Percentiles rank a stretch among this genome's conserved stretches.
These are phyloP conservation scores for Beauveria sp. DNA, from an alignment of 2,329 filamentous ascomycete species.

Conservation along the genomic window DNA sequence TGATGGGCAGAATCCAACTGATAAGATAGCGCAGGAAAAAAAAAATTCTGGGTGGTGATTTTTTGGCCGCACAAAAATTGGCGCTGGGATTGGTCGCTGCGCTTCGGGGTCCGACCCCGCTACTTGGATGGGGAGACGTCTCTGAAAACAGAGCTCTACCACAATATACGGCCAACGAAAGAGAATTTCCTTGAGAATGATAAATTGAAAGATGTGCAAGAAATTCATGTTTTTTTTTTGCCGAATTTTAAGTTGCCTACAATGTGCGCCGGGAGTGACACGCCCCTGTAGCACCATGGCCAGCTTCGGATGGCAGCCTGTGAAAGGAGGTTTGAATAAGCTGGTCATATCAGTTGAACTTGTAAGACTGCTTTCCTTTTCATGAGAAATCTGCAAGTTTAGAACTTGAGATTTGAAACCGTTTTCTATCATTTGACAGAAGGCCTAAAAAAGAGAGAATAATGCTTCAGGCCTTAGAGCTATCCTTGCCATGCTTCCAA, in stretches of 20 bases:
- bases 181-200: too few species aligned
- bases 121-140: background rate
- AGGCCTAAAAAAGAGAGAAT: background rate
- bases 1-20: constrained; percentile 12
- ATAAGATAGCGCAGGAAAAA: constrained; percentile 25
- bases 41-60: constrained; percentile 18
- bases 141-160: too few species aligned
- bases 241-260: too few species aligned
- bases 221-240: too few species aligned
- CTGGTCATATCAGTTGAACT: background rate
- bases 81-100: constrained; percentile 1
- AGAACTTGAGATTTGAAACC: background rate
- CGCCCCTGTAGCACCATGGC: background rate
- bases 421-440: background rate
- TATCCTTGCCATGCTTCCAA: constrained; percentile 1
- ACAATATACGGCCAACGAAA: background rate
- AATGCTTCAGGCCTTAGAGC: background rate
- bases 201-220: too few species aligned
- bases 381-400: background rate
- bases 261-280: too few species aligned
- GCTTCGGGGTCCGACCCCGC: constrained; percentile 3
- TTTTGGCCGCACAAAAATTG: constrained; percentile 4
- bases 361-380: too few species aligned
- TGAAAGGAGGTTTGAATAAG: background rate
- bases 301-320: background rate